Conservation (phyloP, 768 basidiomycete genomes). For the Suillus discolor region DNA sequence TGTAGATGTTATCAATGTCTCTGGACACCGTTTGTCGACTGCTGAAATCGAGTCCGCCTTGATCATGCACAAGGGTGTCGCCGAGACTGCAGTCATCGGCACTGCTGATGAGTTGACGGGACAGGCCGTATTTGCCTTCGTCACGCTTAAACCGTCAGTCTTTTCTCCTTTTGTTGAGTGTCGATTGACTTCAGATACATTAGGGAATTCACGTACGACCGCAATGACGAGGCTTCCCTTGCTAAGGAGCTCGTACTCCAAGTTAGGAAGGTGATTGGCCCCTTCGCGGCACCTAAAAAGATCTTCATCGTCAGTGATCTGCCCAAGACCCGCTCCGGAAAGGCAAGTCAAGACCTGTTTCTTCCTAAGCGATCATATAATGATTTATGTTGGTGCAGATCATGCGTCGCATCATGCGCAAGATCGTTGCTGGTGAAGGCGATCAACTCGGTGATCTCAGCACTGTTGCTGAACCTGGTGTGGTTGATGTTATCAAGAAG, state of each 20-base stretch:
- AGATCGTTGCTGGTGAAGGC: constrained; percentile 92
- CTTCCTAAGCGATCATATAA: not conserved
- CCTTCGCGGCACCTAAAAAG: constrained; percentile 97
- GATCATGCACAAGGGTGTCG: constrained; percentile 92
- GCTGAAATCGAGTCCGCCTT: constrained; percentile 98
- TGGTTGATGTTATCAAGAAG: constrained; percentile 84
- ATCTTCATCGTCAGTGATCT: constrained; percentile 81
- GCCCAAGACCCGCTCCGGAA: constrained; percentile 94
- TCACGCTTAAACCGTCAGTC: constrained; percentile 89
- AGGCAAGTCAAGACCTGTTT: constrained; percentile 44
- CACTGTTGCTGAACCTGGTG: constrained; percentile 85
- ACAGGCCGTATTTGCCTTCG: constrained; percentile 93
- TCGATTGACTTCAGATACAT: not conserved
- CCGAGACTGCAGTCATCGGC: constrained; percentile 95
- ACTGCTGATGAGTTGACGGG: constrained; percentile 87
- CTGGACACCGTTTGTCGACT: constrained; percentile 94
- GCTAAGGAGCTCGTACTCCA: constrained; percentile 90
- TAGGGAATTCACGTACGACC: constrained; percentile 81
- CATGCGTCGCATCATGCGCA: constrained; percentile 95
- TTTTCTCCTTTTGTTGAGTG: not conserved
- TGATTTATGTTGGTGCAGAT: constrained; percentile 47
- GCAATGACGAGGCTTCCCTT: constrained; percentile 67
- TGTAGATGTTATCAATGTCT: constrained; percentile 95
- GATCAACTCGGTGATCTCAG: constrained; percentile 96
- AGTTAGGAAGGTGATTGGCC: constrained; percentile 97